Evolutionary conservation across 495 filamentous ascomycete species (phyloP), one percentile per base, ranked within the genome.

Genomic region (Penicillium longicatenatum): DNA sequence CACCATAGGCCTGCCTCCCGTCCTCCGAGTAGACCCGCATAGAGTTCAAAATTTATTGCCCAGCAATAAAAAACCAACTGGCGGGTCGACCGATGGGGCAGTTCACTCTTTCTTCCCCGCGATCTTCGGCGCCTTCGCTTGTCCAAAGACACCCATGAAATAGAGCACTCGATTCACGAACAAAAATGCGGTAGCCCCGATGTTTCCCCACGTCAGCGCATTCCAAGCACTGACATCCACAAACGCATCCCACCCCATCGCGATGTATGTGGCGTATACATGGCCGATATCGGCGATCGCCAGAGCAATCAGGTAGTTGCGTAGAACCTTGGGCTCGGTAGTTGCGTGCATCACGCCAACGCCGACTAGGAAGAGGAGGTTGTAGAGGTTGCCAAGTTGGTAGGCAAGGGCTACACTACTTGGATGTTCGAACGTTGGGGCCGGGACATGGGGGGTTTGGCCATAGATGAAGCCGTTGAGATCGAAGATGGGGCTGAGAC

Each of bases 221-320:
- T 89, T 91, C 89, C 89, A 93, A 4, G 67, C 71, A 31, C 60
- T 70, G 4, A 88, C 70, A 59, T 86, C 78, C 16, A 82, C 19
- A 50, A 83, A 80, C 16, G 66, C 67, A 2, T 80, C 75, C 59
- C 71, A 77, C 5, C 85, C 88, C 59, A 92, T 78, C 3, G 70
- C 82, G 59, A 78, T 73, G 42, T 74, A 82, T 0, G 86, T 89
- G 53, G 85, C 79, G 31, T 73, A 84, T n/a, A 92, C 62, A 70
- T 92, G 89, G 4, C 84, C 86, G 50, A 91, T 70, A 59, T 92
- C 89, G 14, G 81, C 87, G 24, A 89, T 71, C 68, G 81, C 81
- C 39, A 89, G 72, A 8, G 84, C 86, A 19, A 87, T 62, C 22
- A 92, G 68, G 66, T 89, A 91, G 62, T 84, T 88, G 42, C 82